Percentiles rank a stretch among this genome's conserved stretches.
Conservation (phyloP, 106 monocot species). For the Apostasia shenzhenica region DNA sequence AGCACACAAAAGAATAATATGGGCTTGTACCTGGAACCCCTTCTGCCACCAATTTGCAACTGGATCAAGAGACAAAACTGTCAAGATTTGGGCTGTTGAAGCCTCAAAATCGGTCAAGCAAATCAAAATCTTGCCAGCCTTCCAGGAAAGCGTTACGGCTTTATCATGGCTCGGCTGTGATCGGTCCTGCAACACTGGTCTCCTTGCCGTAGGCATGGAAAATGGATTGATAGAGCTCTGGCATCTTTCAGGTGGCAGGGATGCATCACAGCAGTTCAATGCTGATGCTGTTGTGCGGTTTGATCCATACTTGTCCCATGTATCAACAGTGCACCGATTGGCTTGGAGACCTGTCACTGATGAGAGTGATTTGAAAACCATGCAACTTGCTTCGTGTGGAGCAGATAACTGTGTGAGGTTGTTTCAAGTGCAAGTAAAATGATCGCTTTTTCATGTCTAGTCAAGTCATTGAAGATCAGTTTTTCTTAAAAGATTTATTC, state of each 20-base stretch:
- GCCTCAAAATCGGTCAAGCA: constrained; percentile 32
- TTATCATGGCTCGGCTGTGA: constrained; percentile 62
- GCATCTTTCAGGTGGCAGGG: constrained; percentile 31
- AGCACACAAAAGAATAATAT: constrained; percentile 97
- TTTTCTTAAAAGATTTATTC: no score
- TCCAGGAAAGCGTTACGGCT: constrained; percentile 79
- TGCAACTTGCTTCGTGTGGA: constrained; percentile 86
- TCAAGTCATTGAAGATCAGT: no score
- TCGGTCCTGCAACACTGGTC: constrained; percentile 27
- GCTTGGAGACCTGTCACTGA: constrained; percentile 37
- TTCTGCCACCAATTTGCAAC: constrained; percentile 79
- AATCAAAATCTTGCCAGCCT: constrained; percentile 48
- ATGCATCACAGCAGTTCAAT: not conserved
- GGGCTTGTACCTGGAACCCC: constrained; percentile 96
- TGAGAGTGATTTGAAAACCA: constrained; percentile 15
- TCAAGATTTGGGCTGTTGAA: constrained; percentile 73
- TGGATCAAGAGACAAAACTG: constrained; percentile 89
- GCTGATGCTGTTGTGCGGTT: constrained; percentile 23
- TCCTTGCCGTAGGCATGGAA: constrained; percentile 90
- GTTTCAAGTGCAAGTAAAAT: constrained; percentile 33
- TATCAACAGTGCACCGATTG: constrained; percentile 65
- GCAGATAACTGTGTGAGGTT: constrained; percentile 88
- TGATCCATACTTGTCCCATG: constrained; percentile 75
- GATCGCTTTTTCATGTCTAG: not conserved
- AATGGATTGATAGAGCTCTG: constrained; percentile 84